A percentile compares a stretch with the other conserved stretches of the same genome.
phyloP scores from a whole-genome alignment of 495 filamentous ascomycete species.

The Parathielavia hyrcaniae region DNA sequence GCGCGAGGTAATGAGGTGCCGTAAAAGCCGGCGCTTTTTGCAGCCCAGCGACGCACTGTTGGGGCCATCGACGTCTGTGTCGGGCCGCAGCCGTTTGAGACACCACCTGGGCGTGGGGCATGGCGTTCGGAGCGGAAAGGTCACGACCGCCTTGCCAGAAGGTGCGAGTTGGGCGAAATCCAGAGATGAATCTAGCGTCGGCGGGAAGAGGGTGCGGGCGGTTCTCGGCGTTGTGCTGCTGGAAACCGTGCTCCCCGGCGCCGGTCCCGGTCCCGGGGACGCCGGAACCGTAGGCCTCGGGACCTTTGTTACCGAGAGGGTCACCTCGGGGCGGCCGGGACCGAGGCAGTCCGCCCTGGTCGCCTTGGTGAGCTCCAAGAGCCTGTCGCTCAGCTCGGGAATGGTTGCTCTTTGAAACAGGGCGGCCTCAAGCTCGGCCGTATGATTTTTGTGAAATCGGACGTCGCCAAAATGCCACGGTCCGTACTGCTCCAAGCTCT shows the following conservation, averaged over 20 bases:
- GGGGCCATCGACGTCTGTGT: conserved; percentile 57
- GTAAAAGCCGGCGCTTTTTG: conserved; percentile 63
- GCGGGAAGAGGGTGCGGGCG: neutral
- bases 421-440: conserved; percentile 21
- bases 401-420: conserved; percentile 21
- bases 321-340: conserved; percentile 7
- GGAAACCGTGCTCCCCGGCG: neutral
- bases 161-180: conserved; percentile 18
- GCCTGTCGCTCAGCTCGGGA: conserved; percentile 17
- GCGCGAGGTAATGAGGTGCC: conserved; percentile 59
- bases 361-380: conserved; percentile 19
- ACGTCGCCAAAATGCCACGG: conserved; percentile 28
- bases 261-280: neutral
- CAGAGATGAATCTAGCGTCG: conserved; percentile 1
- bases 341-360: conserved; percentile 3
- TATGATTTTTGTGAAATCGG: conserved; percentile 13
- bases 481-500: conserved; percentile 29
- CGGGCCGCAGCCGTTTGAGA: conserved; percentile 52
- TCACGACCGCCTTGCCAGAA: conserved; percentile 16
- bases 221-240: neutral
- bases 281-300: neutral
- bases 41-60: conserved; percentile 44
- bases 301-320: conserved; percentile 1
- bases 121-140: conserved; percentile 17
- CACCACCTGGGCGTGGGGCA: conserved; percentile 15